Conservation (phyloP, 2,329 filamentous ascomycete genomes). For the Colletotrichum camelliae region DNA sequence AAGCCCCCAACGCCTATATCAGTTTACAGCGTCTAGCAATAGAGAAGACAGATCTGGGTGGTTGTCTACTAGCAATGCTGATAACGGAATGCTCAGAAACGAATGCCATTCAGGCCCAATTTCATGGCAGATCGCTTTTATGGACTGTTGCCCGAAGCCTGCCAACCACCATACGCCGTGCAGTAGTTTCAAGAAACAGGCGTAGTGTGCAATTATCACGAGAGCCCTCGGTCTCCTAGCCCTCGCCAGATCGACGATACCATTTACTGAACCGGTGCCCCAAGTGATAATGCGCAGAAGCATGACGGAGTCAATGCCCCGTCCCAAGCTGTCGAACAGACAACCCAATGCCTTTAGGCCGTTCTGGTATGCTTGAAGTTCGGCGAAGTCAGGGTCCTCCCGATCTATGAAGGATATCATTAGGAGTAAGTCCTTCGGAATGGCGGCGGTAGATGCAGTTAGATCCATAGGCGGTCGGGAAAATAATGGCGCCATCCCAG, state of each 20-base stretch:
- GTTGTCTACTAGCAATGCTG: neutral
- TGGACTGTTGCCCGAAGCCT: neutral
- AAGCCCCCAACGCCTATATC: neutral
- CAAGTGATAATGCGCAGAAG: neutral
- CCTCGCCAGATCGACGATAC: slow-evolving; percentile 48
- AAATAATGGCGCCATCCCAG: neutral
- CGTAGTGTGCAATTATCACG: slow-evolving; percentile 57
- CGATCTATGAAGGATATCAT: neutral
- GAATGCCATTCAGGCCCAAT: neutral
- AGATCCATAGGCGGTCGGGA: neutral
- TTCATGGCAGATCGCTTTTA: neutral
- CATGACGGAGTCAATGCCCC: neutral
- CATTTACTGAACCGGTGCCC: slow-evolving; percentile 23
- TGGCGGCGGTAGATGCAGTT: neutral
- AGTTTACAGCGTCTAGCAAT: neutral
- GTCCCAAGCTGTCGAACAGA: neutral
- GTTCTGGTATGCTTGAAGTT: neutral
- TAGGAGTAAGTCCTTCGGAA: neutral
- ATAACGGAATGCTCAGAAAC: neutral
- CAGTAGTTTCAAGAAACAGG: slow-evolving; percentile 49
- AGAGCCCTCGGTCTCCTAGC: slow-evolving; percentile 49
- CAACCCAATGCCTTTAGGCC: neutral
- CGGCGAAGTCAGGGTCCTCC: neutral
- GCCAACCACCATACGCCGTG: neutral
- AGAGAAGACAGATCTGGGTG: neutral